These are phyloP conservation scores for Scedosporium minutisporum DNA, from an alignment of 2,329 filamentous ascomycete species.

Conservation along the genomic window DNA sequence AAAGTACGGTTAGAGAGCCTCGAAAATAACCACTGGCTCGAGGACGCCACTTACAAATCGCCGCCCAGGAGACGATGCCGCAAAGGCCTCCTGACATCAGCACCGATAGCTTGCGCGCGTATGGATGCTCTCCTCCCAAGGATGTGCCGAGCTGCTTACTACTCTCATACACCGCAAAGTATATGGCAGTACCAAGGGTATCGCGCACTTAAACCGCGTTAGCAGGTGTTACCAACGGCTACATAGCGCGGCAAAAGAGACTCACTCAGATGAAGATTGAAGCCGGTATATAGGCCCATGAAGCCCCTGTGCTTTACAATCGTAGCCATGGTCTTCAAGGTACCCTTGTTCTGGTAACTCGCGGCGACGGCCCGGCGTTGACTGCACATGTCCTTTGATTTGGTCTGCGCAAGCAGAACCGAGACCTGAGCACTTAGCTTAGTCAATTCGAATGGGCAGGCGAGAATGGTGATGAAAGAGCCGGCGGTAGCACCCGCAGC, in stretches of 20 bases:
- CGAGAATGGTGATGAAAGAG: conserved; percentile 68
- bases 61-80: conserved; percentile 73
- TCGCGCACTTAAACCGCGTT: conserved; percentile 55
- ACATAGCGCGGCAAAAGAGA: conserved; percentile 10
- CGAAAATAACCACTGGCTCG: background rate
- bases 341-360: conserved; percentile 71
- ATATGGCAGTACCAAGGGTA: conserved; percentile 73
- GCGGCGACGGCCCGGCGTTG: conserved; percentile 50
- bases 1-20: conserved; percentile 7
- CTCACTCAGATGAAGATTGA: conserved; percentile 68
- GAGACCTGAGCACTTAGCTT: conserved; percentile 82
- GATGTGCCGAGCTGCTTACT: conserved; percentile 74
- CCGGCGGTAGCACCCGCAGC: conserved; percentile 71
- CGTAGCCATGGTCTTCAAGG: conserved; percentile 64
- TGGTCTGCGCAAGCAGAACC: conserved; percentile 53
- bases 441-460: conserved; percentile 83
- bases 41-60: conserved; percentile 50
- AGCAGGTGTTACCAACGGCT: conserved; percentile 5
- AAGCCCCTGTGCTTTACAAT: conserved; percentile 67
- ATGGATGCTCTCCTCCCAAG: conserved; percentile 58
- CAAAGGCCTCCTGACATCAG: conserved; percentile 71
- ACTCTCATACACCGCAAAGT: conserved; percentile 85
- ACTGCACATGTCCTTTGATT: conserved; percentile 19
- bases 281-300: conserved; percentile 69
- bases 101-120: conserved; percentile 72